These are phyloP conservation scores for Dendrobium catenatum DNA, from an alignment of 106 monocot species.

Conservation along the genomic window DNA sequence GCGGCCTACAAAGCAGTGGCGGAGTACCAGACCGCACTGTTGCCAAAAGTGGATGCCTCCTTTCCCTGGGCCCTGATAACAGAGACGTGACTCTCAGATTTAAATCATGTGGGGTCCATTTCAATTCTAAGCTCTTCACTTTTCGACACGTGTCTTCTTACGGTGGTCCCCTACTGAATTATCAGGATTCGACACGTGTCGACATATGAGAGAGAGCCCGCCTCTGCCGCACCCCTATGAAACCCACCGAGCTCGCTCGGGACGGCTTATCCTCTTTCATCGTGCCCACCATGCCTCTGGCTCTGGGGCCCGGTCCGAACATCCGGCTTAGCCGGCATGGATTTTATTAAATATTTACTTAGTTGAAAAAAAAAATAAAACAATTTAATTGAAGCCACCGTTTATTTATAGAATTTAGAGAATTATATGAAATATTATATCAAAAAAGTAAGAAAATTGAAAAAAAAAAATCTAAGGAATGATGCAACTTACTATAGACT, in stretches of 20 bases:
- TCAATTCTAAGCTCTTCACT: neutral
- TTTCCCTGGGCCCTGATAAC: neutral
- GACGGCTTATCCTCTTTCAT: neutral
- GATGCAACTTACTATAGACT: too few species aligned
- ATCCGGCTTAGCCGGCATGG: too few species aligned
- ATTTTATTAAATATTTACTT: too few species aligned
- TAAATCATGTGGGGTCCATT: neutral
- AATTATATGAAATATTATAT: too few species aligned
- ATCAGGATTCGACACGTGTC: neutral
- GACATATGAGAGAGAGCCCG: neutral
- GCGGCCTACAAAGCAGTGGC: neutral
- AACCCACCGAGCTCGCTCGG: neutral
- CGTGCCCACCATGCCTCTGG: neutral
- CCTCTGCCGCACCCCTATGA: neutral
- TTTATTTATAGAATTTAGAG: too few species aligned
- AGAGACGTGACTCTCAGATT: too few species aligned
- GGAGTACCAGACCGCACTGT: conserved; percentile 2
- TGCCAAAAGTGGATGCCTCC: neutral
- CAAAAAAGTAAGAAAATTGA: too few species aligned
- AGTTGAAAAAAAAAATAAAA: too few species aligned
- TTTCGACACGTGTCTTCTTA: neutral
- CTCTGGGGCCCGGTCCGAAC: too few species aligned
- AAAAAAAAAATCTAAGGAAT: too few species aligned
- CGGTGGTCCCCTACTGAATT: neutral
- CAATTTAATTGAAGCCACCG: too few species aligned